These are phyloP conservation scores for Irpex sp. DNA, from an alignment of 1,284 basidiomycete genomes.

Conservation along the genomic window DNA sequence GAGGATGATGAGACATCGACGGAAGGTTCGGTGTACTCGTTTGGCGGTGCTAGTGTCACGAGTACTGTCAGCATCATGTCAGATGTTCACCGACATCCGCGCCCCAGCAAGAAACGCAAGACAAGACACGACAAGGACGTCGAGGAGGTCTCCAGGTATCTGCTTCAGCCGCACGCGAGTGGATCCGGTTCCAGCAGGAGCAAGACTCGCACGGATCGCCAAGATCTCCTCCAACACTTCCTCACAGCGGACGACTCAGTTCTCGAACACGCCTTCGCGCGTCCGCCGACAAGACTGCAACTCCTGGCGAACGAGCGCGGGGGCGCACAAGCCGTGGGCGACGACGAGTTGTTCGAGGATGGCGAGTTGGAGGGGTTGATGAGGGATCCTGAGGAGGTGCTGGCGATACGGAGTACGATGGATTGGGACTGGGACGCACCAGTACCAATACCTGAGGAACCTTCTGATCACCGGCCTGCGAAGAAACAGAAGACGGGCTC, in stretches of 20 bases:
- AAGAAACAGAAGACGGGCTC: constrained; percentile 12
- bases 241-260: constrained; percentile 43
- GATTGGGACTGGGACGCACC: constrained; percentile 26
- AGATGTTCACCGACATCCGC: background rate
- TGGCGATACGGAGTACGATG: constrained; percentile 25
- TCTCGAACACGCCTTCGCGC: constrained; percentile 24
- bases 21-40: constrained; percentile 7
- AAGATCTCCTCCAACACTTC: constrained; percentile 38
- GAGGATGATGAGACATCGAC: constrained; percentile 23
- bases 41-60: constrained; percentile 14
- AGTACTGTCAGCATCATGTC: background rate
- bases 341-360: constrained; percentile 42
- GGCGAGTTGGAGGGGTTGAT: constrained; percentile 41
- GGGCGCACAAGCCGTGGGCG: constrained; percentile 31
- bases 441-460: background rate
- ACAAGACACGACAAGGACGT: constrained; percentile 34
- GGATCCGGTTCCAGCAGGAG: constrained; percentile 19
- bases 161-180: constrained; percentile 44
- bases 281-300: constrained; percentile 58
- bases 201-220: constrained; percentile 5
- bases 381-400: constrained; percentile 31
- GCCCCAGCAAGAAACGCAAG: constrained; percentile 37
- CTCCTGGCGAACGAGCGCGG: constrained; percentile 50
- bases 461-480: background rate
- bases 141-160: constrained; percentile 46